These are phyloP conservation scores for Aspergillus bombycis DNA, from an alignment of 2,329 filamentous ascomycete species.

Conservation along the genomic window DNA sequence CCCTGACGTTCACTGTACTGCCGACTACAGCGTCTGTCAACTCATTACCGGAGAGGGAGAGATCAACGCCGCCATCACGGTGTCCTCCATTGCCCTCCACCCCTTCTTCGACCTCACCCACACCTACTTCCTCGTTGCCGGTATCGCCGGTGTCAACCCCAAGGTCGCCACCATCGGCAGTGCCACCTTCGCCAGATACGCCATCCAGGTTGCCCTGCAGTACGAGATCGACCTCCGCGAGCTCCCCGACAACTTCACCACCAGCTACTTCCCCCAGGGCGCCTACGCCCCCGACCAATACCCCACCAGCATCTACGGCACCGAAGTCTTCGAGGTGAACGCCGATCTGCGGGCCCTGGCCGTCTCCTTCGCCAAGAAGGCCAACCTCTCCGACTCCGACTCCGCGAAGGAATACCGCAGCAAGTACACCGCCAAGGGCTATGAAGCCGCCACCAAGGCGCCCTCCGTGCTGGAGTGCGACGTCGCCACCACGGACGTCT, in stretches of 20 bases:
- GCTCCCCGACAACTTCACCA: slow-evolving; percentile 65
- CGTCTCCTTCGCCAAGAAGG: slow-evolving; percentile 54
- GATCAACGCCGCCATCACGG: slow-evolving; percentile 73
- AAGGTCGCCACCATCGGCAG: slow-evolving; percentile 66
- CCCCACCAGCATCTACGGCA: slow-evolving; percentile 65
- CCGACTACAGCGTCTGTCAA: slow-evolving; percentile 66
- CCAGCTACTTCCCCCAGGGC: slow-evolving; percentile 71
- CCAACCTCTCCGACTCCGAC: slow-evolving; percentile 56
- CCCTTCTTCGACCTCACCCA: slow-evolving; percentile 63
- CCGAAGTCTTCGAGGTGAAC: slow-evolving; percentile 71
- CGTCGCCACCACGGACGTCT: slow-evolving; percentile 71
- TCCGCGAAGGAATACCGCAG: slow-evolving; percentile 58
- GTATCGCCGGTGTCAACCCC: slow-evolving; percentile 76
- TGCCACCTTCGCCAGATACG: slow-evolving; percentile 70
- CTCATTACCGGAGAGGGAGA: slow-evolving; percentile 69
- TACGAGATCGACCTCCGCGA: slow-evolving; percentile 75
- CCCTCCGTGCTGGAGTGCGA: slow-evolving; percentile 68
- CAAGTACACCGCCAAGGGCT: slow-evolving; percentile 50
- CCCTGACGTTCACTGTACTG: slow-evolving; percentile 67
- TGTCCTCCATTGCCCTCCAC: slow-evolving; percentile 66
- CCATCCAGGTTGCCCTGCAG: slow-evolving; percentile 74
- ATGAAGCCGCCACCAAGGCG: slow-evolving; percentile 45
- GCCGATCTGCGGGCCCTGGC: slow-evolving; percentile 59
- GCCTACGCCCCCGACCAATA: slow-evolving; percentile 58
- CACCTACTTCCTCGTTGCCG: slow-evolving; percentile 73